These are phyloP conservation scores for Verbena officinalis DNA, from an alignment of 257 asterid genomes.

Conservation along the genomic window DNA sequence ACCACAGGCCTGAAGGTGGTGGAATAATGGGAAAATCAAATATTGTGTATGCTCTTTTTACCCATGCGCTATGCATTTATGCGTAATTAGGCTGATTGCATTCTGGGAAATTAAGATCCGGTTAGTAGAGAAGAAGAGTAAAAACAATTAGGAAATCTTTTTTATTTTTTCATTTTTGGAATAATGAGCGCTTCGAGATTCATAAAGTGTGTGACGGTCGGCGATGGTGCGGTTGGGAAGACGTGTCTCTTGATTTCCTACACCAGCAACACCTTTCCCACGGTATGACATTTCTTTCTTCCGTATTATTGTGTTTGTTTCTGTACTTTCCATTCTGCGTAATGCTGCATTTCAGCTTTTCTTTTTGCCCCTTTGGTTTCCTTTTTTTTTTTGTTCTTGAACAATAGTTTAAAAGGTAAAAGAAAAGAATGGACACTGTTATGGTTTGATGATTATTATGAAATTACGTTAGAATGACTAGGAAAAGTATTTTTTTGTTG, in stretches of 20 bases:
- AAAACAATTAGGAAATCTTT: constrained; percentile 19
- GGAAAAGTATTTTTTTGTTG: too few relatives aligned
- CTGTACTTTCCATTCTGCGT: too few relatives aligned
- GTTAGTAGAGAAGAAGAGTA: constrained; percentile 9
- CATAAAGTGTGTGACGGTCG: constrained; percentile 74
- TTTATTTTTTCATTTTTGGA: constrained; percentile 25
- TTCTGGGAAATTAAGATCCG: constrained; percentile 17
- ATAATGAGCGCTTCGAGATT: constrained; percentile 72
- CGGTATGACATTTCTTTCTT: constrained; percentile 49
- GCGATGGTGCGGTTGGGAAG: constrained; percentile 76
- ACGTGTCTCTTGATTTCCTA: constrained; percentile 70
- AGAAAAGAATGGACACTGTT: neutral
- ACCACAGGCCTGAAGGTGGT: constrained; percentile 26
- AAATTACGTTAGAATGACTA: constrained; percentile 3
- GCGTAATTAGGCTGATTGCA: constrained; percentile 35
- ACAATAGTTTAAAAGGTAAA: constrained; percentile 11
- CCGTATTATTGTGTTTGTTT: neutral
- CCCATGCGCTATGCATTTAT: constrained; percentile 15
- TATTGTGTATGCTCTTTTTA: constrained; percentile 13
- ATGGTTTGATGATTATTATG: constrained; percentile 5
- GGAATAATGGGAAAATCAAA: constrained; percentile 31
- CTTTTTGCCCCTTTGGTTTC: too few relatives aligned
- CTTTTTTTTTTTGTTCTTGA: constrained; percentile 9
- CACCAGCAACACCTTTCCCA: constrained; percentile 90
- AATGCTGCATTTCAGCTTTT: neutral